Base-by-base conservation (phyloP, 2,329 filamentous ascomycete species). In the Fusarium guadeloupense region DNA sequence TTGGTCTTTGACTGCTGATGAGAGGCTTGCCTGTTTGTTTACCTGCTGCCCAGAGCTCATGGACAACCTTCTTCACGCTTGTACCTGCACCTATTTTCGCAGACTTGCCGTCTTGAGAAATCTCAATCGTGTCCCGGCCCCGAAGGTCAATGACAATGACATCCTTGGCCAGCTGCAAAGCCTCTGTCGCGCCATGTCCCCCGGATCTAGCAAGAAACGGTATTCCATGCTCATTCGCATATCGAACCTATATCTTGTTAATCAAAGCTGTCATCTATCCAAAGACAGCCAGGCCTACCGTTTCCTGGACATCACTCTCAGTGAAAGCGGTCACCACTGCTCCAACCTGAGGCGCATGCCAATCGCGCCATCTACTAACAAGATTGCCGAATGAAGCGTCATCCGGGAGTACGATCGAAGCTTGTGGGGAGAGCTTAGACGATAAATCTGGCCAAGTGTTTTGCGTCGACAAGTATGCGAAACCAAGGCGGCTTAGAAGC, bases 191-290 rank as follows among this genome's bases (percentile, higher is more conserved):
- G 0, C 62, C 63, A 12, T 66, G 63, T 0, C 58, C 62, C 0
- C 62, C 59, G 2, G 63, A 63, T n/a, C 63, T 43, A 1, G 63
- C 63, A 0, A 66, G 20, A 5, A 66, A 66, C 0, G 51, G 48
- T 4, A 52, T 30, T 0, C 45, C 33, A 4, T 52, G n/a, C 1
- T 50, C 14, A 12, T 66, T 66, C 1, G 62, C 63, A 25, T 57
- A 63, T 8, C 38, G 19, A 13, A 66, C 21, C 63, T 66, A 5
- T 4, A 1, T 5, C 6, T 20, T 7, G 8, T 65, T 7, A 61
- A 26, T 2, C 3, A 2, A 0, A 2, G 4, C 14, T 13, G 2
- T 2, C 10, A n/a, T 2, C 4, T 5, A 2, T 1, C 28, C 6
- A 26, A 4, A n/a, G 3, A 3, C 12, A 10, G 7, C 6, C 4